Conservation (phyloP, 2,329 filamentous ascomycete species). For the Myotisia sp. region DNA sequence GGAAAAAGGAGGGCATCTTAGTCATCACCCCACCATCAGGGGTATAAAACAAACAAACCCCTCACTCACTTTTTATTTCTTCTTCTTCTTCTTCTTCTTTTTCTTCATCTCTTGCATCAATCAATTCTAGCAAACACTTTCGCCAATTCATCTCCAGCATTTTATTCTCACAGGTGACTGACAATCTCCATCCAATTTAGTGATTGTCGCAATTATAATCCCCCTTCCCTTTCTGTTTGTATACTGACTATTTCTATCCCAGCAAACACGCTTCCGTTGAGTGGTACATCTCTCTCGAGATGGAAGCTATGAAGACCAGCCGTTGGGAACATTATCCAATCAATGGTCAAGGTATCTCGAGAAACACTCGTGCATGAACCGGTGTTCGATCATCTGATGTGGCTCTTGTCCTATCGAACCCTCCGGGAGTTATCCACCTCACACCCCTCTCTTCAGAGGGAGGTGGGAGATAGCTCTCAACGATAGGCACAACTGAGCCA, state of each 20-base stretch:
- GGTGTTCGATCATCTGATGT: slow-evolving; percentile 40
- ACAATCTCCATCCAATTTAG: no score
- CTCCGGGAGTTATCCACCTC: slow-evolving; percentile 15
- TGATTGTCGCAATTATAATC: no score
- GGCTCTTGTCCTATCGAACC: slow-evolving; percentile 14
- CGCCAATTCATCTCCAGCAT: no score
- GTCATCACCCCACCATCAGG: slow-evolving; percentile 1
- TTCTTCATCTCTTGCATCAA: not conserved
- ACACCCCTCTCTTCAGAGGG: slow-evolving; percentile 13
- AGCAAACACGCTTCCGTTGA: slow-evolving; percentile 3
- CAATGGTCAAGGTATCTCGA: slow-evolving; percentile 37
- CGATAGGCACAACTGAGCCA: slow-evolving; percentile 6
- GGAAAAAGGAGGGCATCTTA: no score
- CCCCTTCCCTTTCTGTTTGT: not conserved
- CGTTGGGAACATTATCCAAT: slow-evolving; percentile 24
- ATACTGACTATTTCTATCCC: not conserved
- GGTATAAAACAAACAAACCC: not conserved
- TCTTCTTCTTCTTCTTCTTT: slow-evolving; percentile 2
- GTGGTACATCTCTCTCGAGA: slow-evolving; percentile 16
- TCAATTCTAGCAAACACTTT: no score
- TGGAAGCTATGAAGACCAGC: slow-evolving; percentile 28
- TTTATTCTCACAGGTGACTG: slow-evolving; percentile 3
- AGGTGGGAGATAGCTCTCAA: slow-evolving; percentile 6
- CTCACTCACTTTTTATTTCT: slow-evolving; percentile 1
- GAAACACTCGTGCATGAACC: slow-evolving; percentile 46